Evolutionary conservation across 495 filamentous ascomycete genomes (phyloP), one percentile per base, ranked within the genome.

Genomic region (Pseudomonodictys pantanalensis): DNA sequence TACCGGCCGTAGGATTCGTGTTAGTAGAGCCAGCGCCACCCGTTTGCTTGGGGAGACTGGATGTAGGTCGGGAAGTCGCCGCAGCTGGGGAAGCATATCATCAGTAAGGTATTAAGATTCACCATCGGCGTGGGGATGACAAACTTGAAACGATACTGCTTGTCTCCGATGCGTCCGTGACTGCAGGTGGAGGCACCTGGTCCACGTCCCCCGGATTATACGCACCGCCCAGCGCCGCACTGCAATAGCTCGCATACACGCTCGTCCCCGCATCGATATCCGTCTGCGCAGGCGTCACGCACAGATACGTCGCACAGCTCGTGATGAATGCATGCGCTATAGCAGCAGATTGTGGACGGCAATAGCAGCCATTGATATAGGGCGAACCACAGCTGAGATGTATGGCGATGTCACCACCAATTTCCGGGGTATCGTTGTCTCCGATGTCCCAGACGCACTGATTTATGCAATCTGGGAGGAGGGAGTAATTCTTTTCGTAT

Each of bases 401-500:
- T 3, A 12, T 8, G 6, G 52, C 52, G 8, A 55, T 2, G 17
- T 55, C 52, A 6, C 52, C 52, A 39, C 52, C 52, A 32, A 55
- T 55, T 2, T 15, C 12, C 6, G 9, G 7, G 3, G 39, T 45
- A 24, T 43, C 52, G 7, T 45, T 24, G 28, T 29, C 22, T 7
- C 39, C 39, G 9, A 44, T 45, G 26, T 55, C 52, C 52, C 52
- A 55, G 12, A 55, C 17, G 38, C 52, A 55, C 24, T 55, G 52
- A 12, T 55, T 43, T 2, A 55, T 32, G 24, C 52, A 55, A 2
- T 2, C 1, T 1, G 35, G 52, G 12, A 55, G 52, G 1, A 45
- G 38, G 6, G 6, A 23, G 26, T 33, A 55, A 12, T 29, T 33
- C 23, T 15, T 26, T 29, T 55, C 38, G 22, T 3, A 29, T 29